Base-by-base conservation (phyloP, 169 alveolate genomes). In the Plasmodium relictum region DNA sequence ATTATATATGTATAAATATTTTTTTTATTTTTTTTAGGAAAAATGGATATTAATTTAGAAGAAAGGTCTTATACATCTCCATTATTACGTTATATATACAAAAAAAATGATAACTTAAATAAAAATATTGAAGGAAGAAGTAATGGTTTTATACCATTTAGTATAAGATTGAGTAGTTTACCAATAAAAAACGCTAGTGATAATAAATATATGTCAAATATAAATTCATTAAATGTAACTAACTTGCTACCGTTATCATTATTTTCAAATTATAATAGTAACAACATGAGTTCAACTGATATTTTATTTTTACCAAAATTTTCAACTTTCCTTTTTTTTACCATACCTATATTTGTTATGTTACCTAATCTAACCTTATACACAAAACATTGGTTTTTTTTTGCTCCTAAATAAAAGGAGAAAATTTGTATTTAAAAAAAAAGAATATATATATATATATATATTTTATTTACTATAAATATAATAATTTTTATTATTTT, bases 361-460 rank as follows among this genome's bases (percentile, higher is more conserved):
- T 2, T 80, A 2, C 90, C 90, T 5, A 80, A 80, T 26, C 59
- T 80, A 20, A 80, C 90, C 16, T 71, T 80, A 37, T 80, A 80
- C 62, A 80, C 90, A 45, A 80, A 80, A 48, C 90, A 80, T 48
- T 80, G 90, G 90, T 80, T 80, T 48, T 80, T 80, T 54, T 80
- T 66, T 44, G 90, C 90, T n/a, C 90, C 90, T 0, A 80, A 80
- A 62, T 80, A 80, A 65, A 9, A 1, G 3, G 39, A 4, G 22
- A 39, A 61, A 61, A 20, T 54, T 54, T 65, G 10, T 31, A 7
- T 50, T 2, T 7, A 3, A n/a, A 6, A 39, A n/a, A 26, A 10
- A 26, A 24, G 52, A 8, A 31, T 24, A 24, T 6, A 44, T 20
- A n/a, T 24, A 45, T 41, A 18, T 69, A 16, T 5, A 41, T 66